phyloP scores from a whole-genome alignment of 306 rosid species.

The Sindora glabra region DNA sequence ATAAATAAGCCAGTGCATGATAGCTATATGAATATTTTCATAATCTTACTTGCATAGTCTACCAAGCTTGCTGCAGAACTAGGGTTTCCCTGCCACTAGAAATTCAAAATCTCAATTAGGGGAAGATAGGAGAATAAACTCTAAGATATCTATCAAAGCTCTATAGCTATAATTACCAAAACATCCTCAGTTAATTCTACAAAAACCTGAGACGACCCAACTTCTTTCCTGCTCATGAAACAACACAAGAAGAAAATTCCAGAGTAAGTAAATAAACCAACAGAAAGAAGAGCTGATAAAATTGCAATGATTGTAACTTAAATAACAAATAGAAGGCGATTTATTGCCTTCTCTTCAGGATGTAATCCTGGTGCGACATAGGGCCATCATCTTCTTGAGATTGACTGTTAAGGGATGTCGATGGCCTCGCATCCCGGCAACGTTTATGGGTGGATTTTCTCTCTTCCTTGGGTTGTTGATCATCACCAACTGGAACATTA shows the following conservation, averaged over 20 bases:
- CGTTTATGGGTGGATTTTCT: conserved; percentile 30
- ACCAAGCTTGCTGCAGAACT: conserved; percentile 46
- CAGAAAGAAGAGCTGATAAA: not conserved
- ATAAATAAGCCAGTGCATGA: not conserved
- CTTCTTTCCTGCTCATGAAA: conserved; percentile 50
- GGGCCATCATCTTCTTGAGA: conserved; percentile 30
- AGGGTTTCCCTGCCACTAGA: conserved; percentile 44
- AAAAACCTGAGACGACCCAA: conserved; percentile 20
- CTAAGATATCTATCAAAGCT: not conserved
- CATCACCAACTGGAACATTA: conserved; percentile 26
- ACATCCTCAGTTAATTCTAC: conserved; percentile 50
- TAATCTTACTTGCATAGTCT: conserved; percentile 58
- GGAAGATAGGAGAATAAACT: not conserved
- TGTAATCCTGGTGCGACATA: conserved; percentile 69
- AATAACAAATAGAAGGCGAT: not conserved
- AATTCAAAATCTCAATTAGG: conserved; percentile 10
- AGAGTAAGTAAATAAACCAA: not conserved
- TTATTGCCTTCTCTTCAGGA: conserved; percentile 52
- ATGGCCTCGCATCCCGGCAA: conserved; percentile 22
- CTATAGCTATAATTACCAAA: conserved; percentile 37
- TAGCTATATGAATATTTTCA: not conserved
- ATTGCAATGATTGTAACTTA: not conserved
- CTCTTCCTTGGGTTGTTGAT: conserved; percentile 6
- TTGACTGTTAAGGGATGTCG: not conserved
- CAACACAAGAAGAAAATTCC: not conserved